These are phyloP conservation scores for Fragilaria crotonensis DNA, from an alignment of 108 stramenopile species.

Conservation along the genomic window DNA sequence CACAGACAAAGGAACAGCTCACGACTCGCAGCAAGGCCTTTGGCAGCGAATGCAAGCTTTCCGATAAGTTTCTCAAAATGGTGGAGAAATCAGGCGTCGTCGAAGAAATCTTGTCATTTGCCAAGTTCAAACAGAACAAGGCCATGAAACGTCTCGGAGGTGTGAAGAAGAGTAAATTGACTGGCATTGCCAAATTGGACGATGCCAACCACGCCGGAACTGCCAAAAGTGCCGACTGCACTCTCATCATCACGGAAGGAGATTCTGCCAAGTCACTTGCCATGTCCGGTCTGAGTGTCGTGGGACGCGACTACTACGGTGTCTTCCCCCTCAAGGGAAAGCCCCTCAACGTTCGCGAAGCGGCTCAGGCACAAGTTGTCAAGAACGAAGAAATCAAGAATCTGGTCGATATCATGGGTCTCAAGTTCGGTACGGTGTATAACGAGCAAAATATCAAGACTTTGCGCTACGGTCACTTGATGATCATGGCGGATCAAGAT, in stretches of 20 bases:
- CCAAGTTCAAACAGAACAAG: slow-evolving; percentile 85
- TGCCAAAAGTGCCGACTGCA: slow-evolving; percentile 50
- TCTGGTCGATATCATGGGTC: slow-evolving; percentile 72
- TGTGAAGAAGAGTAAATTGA: slow-evolving; percentile 88
- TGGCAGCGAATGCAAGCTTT: slow-evolving; percentile 59
- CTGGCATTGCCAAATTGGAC: slow-evolving; percentile 93
- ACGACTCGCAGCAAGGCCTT: slow-evolving; percentile 79
- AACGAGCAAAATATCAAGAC: slow-evolving; percentile 50
- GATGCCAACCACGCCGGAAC: slow-evolving; percentile 90
- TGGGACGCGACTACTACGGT: slow-evolving; percentile 91
- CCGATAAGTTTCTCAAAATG: slow-evolving; percentile 60
- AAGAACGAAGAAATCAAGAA: slow-evolving; percentile 94
- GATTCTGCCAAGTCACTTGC: slow-evolving; percentile 98
- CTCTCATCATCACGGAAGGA: slow-evolving; percentile 98
- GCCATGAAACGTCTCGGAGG: slow-evolving; percentile 91
- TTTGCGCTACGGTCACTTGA: slow-evolving; percentile 86
- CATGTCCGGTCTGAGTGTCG: slow-evolving; percentile 91
- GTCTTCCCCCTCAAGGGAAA: slow-evolving; percentile 99
- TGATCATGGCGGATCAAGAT: slow-evolving; percentile 96
- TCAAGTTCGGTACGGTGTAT: slow-evolving; percentile 83
- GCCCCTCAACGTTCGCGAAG: slow-evolving; percentile 95
- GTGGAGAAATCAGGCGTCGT: slow-evolving; percentile 92
- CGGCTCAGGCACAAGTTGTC: slow-evolving; percentile 68
- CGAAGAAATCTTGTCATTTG: slow-evolving; percentile 71
- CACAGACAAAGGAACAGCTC: slow-evolving; percentile 96